Evolutionary conservation across 306 rosid species (phyloP).

Genomic region (Spatholobus suberectus): DNA sequence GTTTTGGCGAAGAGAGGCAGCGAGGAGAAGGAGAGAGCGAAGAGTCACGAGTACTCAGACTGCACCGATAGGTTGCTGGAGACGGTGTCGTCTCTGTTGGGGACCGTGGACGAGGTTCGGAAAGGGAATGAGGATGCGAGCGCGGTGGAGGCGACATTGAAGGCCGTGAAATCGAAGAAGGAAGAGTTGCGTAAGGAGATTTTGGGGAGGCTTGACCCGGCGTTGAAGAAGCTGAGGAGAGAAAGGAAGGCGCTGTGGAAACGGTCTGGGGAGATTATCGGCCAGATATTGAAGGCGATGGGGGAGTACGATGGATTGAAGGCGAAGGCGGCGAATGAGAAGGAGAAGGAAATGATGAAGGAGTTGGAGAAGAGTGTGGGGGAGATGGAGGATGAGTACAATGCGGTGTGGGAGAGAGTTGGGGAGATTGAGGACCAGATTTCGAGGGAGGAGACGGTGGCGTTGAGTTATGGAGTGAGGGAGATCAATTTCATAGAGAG

Average conservation of each 20-base stretch:
- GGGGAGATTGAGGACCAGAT: conserved; percentile 68
- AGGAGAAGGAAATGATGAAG: conserved; percentile 50
- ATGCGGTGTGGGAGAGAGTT: conserved; percentile 59
- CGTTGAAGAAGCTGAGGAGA: conserved; percentile 55
- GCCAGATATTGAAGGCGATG: conserved; percentile 50
- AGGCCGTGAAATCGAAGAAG: conserved; percentile 66
- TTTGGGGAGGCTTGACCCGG: conserved; percentile 54
- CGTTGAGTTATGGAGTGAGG: conserved; percentile 79
- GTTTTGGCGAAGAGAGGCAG: conserved; percentile 26
- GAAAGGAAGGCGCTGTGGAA: conserved; percentile 49
- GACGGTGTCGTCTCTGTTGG: conserved; percentile 56
- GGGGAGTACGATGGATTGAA: conserved; percentile 51
- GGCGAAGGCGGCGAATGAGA: conserved; percentile 37
- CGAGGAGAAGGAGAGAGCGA: conserved; percentile 39
- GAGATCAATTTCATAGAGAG: conserved; percentile 81
- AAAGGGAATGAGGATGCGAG: conserved; percentile 54
- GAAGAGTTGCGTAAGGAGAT: conserved; percentile 58
- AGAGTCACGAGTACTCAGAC: conserved; percentile 57
- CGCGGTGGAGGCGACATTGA: conserved; percentile 54
- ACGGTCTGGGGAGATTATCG: conserved; percentile 53
- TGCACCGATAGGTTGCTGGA: conserved; percentile 62
- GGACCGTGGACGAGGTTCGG: conserved; percentile 62
- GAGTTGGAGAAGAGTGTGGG: conserved; percentile 56
- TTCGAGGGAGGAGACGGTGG: conserved; percentile 66
- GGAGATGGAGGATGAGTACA: conserved; percentile 65